These are phyloP conservation scores for Solanum hybrid DNA, from an alignment of 305 asterid genomes.

Conservation along the genomic window DNA sequence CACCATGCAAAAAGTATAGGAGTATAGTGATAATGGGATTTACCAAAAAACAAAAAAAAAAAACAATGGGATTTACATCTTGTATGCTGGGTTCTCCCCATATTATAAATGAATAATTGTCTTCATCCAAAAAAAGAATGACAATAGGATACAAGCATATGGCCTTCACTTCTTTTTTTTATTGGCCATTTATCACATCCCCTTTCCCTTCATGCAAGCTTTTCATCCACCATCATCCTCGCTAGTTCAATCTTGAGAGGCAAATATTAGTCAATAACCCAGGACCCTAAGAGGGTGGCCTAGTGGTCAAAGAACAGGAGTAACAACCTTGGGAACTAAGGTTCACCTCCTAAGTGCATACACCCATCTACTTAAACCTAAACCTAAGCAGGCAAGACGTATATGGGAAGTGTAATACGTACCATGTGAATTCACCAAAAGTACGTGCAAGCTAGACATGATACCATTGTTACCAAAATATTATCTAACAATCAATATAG, in stretches of 20 bases:
- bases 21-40: not conserved
- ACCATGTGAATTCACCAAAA: not conserved
- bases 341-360: not conserved
- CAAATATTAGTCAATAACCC: not conserved
- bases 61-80: not conserved
- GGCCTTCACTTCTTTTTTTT: not conserved
- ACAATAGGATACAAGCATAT: not conserved
- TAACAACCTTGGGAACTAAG: not conserved
- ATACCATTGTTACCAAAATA: not conserved
- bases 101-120: not conserved
- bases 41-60: too few relatives aligned
- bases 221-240: not conserved
- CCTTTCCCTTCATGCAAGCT: not conserved
- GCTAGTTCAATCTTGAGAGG: not conserved
- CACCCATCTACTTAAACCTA: not conserved
- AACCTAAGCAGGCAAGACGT: not conserved
- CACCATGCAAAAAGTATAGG: not conserved
- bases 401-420: not conserved
- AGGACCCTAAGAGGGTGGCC: not conserved
- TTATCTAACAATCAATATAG: not conserved
- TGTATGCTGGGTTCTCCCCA: not conserved
- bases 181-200: not conserved
- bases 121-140: not conserved
- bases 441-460: not conserved
- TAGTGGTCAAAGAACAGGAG: not conserved